These are phyloP conservation scores for Quercus aquifolioides DNA, from an alignment of 306 rosid genomes.

Conservation along the genomic window DNA sequence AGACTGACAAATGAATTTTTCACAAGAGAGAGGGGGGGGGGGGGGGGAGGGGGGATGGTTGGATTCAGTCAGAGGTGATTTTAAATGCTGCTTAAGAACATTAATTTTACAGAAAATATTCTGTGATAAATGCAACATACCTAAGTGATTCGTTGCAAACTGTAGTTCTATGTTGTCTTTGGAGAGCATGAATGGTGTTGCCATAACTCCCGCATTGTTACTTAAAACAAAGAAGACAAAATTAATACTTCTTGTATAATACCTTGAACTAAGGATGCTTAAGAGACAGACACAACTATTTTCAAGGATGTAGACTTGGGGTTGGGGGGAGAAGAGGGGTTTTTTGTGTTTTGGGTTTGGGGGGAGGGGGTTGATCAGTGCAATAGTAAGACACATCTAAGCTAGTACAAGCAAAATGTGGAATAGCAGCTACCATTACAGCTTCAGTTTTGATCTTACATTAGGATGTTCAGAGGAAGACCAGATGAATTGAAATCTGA, in stretches of 20 bases:
- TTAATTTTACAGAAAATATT: neutral
- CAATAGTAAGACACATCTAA: neutral
- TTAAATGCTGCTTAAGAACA: neutral
- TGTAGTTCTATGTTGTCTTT: constrained; percentile 79
- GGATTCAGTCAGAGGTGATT: neutral
- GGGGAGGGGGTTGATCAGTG: no score
- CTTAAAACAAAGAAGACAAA: constrained; percentile 39
- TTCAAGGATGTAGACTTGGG: neutral
- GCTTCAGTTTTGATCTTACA: constrained; percentile 48
- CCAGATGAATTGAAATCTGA: constrained; percentile 47
- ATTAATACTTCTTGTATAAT: constrained; percentile 7
- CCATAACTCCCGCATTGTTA: constrained; percentile 89
- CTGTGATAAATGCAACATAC: constrained; percentile 26
- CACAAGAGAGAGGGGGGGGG: neutral
- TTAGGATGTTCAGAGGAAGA: constrained; percentile 66
- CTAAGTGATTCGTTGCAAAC: constrained; percentile 82
- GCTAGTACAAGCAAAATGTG: neutral
- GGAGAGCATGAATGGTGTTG: constrained; percentile 60
- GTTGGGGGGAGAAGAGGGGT: no score
- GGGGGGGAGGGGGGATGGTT: neutral
- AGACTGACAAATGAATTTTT: constrained; percentile 2
- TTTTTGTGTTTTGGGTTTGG: no score
- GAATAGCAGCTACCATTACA: neutral
- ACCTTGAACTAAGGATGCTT: constrained; percentile 2
- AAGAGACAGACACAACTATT: constrained; percentile 5